These are phyloP conservation scores for Coemansia sp. DNA, from an alignment of 192 early-diverging fungal species.

Conservation along the genomic window DNA sequence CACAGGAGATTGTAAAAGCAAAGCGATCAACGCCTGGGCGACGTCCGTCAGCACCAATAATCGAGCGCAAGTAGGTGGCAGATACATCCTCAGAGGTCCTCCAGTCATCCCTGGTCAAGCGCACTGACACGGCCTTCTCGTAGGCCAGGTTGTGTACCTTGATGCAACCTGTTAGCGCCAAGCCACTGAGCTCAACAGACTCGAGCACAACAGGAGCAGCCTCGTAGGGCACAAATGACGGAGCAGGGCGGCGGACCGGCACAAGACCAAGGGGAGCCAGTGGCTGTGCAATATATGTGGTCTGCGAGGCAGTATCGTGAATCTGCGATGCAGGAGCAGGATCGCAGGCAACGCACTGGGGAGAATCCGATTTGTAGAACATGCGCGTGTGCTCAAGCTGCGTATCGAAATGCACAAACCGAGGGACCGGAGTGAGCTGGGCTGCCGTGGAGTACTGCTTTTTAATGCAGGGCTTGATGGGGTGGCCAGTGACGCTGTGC, in stretches of 20 bases:
- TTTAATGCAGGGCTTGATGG: conserved; percentile 31
- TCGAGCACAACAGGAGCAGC: conserved; percentile 59
- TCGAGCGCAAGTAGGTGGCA: conserved; percentile 64
- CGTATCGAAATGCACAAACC: conserved; percentile 63
- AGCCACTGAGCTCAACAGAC: conserved; percentile 39
- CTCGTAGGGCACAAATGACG: conserved; percentile 42
- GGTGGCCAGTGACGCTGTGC: conserved; percentile 6
- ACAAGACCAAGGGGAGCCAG: neutral
- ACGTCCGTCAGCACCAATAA: conserved; percentile 39
- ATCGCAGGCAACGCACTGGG: conserved; percentile 49
- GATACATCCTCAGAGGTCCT: conserved; percentile 62
- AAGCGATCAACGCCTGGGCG: conserved; percentile 67
- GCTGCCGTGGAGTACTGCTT: neutral
- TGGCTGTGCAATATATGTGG: neutral
- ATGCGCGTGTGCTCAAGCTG: conserved; percentile 62
- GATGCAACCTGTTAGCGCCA: conserved; percentile 63
- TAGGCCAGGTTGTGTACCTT: conserved; percentile 85
- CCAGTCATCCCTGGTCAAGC: conserved; percentile 81
- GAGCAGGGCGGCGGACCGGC: conserved; percentile 34
- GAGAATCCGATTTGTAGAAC: conserved; percentile 64
- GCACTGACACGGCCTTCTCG: conserved; percentile 72
- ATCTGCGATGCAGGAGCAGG: conserved; percentile 4
- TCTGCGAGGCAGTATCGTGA: neutral
- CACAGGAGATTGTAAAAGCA: conserved; percentile 57
- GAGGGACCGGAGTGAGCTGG: conserved; percentile 13